Percentiles rank a stretch among this genome's conserved stretches.
Conservation (phyloP, 352 stramenopile species). For the Pythium dissotocum region DNA sequence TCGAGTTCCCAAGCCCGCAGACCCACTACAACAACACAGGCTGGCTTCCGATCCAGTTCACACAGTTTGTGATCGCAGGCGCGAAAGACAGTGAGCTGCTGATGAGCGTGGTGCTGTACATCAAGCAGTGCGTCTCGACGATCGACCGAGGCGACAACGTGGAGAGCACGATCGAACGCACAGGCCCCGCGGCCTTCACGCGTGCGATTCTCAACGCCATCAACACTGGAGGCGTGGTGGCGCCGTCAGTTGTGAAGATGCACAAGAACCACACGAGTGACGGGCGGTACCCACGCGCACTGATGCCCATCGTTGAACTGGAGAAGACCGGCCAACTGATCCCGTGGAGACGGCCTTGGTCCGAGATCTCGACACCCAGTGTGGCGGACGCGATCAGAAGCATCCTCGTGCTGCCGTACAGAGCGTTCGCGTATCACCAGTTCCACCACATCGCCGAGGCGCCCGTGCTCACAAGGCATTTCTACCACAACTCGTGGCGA, state of each 20-base stretch:
- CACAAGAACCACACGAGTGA: background rate
- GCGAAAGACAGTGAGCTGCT: background rate
- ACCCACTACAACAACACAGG: slow-evolving; percentile 7
- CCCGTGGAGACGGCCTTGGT: background rate
- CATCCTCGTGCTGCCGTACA: background rate
- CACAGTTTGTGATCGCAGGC: slow-evolving; percentile 21
- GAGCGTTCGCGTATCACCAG: background rate
- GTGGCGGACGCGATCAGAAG: background rate
- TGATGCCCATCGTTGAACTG: slow-evolving; percentile 7
- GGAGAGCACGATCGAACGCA: slow-evolving; percentile 15
- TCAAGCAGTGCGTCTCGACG: slow-evolving; percentile 3
- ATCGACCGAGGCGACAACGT: slow-evolving; percentile 9
- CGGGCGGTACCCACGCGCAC: slow-evolving; percentile 6
- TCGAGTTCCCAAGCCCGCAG: slow-evolving; percentile 15
- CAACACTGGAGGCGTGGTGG: background rate
- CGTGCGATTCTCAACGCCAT: slow-evolving; percentile 17
- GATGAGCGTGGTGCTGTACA: slow-evolving; percentile 2
- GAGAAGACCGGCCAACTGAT: slow-evolving; percentile 23
- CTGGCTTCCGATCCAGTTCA: slow-evolving; percentile 20
- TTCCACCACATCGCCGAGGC: background rate
- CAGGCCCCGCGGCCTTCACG: slow-evolving; percentile 17
- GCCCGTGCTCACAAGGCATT: background rate
- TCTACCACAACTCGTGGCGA: slow-evolving; percentile 1
- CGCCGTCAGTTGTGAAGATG: background rate
- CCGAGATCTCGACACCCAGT: background rate